Base-by-base conservation (phyloP, 345 rosid species). In the Citrus inodora region DNA sequence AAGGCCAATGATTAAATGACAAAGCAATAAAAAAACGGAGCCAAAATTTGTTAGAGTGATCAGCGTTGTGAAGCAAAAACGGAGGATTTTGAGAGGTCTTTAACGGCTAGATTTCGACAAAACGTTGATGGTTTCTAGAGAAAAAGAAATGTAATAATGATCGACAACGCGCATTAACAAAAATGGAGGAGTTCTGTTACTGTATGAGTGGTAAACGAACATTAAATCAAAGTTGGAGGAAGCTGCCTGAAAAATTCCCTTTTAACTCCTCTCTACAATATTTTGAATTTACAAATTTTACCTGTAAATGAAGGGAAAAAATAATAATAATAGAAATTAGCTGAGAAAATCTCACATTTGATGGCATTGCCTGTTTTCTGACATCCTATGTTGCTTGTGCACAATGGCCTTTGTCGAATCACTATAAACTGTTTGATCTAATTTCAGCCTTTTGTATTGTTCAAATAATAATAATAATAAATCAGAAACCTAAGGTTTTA, bases 51-150 rank as follows among this genome's bases (percentile, higher is more conserved):
- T 28, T 62, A 0, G 35, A 16, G 6, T 17, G 6, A 64, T 35
- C 40, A 9, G 32, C 58, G 11, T 33, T 72, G 76, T 73, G 4
- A 13, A 65, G 11, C 21, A 40, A 27, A 63, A 63, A 75, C 46
- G 19, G 66, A 75, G n/a, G 70, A 35, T 21, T 9, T 19, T 9
- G 35, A 59, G 51, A 9, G 38, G 25, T 7, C 73, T 27, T 67
- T 48, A 85, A 82, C 85, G 85, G 78, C 83, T 85, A 82, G n/a
- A 65, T 75, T 63, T 75, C 30, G 46, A 42, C 17, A 33, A 67
- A 22, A 7, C 16, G 25, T 67, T 53, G 62, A 71, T 72, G 19
- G 33, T 32, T 72, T 55, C 22, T 0, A 35, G 30, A 33, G 40
- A 16, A 28, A 73, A 37, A 35, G 11, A 37, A 25, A 56, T 5